Evolutionary conservation across 805 yeast genomes (phyloP).

Genomic region (Candida nitratophila): DNA sequence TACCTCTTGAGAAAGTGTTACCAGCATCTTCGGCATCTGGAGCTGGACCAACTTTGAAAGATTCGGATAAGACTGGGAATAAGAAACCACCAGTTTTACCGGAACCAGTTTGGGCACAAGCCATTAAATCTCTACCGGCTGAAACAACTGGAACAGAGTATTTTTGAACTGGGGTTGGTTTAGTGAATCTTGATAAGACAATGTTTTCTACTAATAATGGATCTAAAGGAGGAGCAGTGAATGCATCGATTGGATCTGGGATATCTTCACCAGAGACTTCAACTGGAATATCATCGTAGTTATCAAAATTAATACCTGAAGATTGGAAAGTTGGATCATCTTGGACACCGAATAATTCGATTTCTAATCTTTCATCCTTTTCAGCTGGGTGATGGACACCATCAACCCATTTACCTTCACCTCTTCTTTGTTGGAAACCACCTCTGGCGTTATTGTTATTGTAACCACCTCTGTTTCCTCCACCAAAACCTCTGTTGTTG

Average conservation of each 20-base stretch:
- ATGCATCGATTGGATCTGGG: conserved; percentile 86
- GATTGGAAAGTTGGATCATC: conserved; percentile 76
- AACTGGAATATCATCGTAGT: conserved; percentile 97
- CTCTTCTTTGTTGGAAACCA: conserved; percentile 31
- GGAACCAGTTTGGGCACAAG: conserved; percentile 98
- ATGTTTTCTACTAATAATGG: conserved; percentile 80
- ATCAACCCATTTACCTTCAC: conserved; percentile 77
- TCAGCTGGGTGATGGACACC: conserved; percentile 86
- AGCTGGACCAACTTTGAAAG: conserved; percentile 83
- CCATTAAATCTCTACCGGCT: conserved; percentile 70
- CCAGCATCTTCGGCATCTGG: conserved; percentile 31
- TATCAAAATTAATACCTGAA: conserved; percentile 97
- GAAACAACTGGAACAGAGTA: conserved; percentile 79
- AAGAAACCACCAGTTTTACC: conserved; percentile 99
- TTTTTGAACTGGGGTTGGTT: conserved; percentile 95
- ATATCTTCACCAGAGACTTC: conserved; percentile 94
- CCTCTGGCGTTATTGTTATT: conserved; percentile 24
- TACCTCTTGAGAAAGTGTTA: conserved; percentile 49
- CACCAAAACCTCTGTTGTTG: conserved; percentile 26
- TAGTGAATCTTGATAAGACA: conserved; percentile 79
- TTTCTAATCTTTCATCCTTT: conserved; percentile 61
- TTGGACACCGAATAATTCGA: conserved; percentile 74
- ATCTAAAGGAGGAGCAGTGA: conserved; percentile 91
- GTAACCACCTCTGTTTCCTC: conserved; percentile 22
- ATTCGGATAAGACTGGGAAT: conserved; percentile 93